Conservation (phyloP, 208 protist species). For the Trichomonas tenax region DNA sequence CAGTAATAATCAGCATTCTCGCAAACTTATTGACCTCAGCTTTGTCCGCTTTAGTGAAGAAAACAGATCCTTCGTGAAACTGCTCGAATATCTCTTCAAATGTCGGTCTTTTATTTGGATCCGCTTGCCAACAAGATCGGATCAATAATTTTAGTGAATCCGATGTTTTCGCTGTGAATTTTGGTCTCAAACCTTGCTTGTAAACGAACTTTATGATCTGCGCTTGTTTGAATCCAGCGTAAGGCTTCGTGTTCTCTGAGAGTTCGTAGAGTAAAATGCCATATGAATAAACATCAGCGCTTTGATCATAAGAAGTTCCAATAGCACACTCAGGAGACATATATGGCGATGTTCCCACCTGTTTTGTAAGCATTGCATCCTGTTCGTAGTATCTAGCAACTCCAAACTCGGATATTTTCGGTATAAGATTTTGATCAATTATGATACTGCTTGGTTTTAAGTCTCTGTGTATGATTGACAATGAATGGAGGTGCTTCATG, state of each 20-base stretch:
- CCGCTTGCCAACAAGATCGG: background rate
- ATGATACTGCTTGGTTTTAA: slow-evolving; percentile 74
- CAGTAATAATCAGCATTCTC: background rate
- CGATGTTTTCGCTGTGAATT: background rate
- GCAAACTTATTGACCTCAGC: background rate
- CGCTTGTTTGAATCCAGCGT: background rate
- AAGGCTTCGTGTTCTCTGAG: background rate
- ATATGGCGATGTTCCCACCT: slow-evolving; percentile 66
- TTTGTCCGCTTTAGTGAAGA: background rate
- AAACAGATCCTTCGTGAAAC: background rate
- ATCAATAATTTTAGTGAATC: background rate
- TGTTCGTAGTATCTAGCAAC: slow-evolving; percentile 65
- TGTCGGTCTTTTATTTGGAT: background rate
- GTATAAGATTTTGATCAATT: slow-evolving; percentile 46
- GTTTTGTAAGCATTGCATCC: slow-evolving; percentile 75
- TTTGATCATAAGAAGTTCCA: slow-evolving; percentile 45
- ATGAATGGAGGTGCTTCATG: slow-evolving; percentile 64
- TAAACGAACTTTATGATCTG: background rate
- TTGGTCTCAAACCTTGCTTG: background rate
- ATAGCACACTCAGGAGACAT: slow-evolving; percentile 75
- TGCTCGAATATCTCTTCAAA: background rate
- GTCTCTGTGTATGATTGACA: slow-evolving; percentile 82
- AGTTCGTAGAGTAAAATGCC: slow-evolving; percentile 87
- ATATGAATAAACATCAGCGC: slow-evolving; percentile 79
- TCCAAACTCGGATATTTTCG: slow-evolving; percentile 91